Evolutionary conservation across 345 rosid genomes (phyloP), one percentile per base, ranked within the genome.

Genomic region (Pistacia integerrima): DNA sequence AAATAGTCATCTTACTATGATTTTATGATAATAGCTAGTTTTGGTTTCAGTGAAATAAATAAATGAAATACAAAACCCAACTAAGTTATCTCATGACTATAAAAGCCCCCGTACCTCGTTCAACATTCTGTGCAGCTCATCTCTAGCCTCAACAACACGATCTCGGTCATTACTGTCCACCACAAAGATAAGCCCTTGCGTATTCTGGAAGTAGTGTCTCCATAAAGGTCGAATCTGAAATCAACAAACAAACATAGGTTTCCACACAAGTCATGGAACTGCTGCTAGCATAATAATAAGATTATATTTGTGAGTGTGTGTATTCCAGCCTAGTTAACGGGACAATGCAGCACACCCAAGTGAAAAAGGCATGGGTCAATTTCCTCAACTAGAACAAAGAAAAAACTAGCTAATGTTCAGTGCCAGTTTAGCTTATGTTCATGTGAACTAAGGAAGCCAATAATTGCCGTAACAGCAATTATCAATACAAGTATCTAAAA

Each of bases 161-260:
- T 84, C 87, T 55, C 82, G 76, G 68, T 84, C 87, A 70, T 84
- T 84, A 81, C 84, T 84, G 51, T 84, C 82, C 69, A 84, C 87
- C 70, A 84, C 87, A 84, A 81, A 84, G 77, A 84, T 84, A 59
- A 84, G 84, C 12, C 87, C 87, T 69, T 81, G 87, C 49, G 87
- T 84, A 79, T 84, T 84, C 49, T 84, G 85, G 62, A 84, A 84
- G 77, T 84, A 84, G 76, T 84, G 87, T 77, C 87, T 84, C 87
- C 87, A 84, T 75, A 84, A 51, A 8, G 87, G 87, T 25, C 87
- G 84, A 46, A 84, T 84, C 87, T 84, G 58, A 63, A 71, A 76
- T 22, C 54, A 64, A 28, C 17, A 49, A 22, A 49, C n/a, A 16
- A 64, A 74, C 11, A 54, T 3, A 13, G 59, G 20, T 51, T 30